Base-by-base conservation (phyloP, 2,329 filamentous ascomycete genomes). In the Diaporthe ilicicola region DNA sequence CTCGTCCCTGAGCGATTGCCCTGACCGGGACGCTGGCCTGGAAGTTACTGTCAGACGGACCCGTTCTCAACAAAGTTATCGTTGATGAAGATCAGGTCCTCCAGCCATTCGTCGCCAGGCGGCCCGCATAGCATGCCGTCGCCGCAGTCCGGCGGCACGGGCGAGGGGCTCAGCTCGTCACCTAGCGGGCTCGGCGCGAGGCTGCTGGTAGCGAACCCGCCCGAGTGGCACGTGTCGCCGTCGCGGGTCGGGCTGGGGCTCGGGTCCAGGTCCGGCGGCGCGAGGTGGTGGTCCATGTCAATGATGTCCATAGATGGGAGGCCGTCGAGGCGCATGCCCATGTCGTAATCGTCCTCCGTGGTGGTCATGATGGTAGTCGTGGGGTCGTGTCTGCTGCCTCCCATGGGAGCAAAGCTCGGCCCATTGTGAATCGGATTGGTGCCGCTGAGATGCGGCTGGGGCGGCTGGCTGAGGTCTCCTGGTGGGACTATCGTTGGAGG, bases 61-160 rank as follows among this genome's bases (percentile, higher is more conserved):
- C 65, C 65, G 3, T 67, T 70, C n/a, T 72, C 71, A 37, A 70
- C 69, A 48, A 72, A 72, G 19, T 70, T 72, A 34, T 72, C 70
- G 24, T 72, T 68, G 27, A 72, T 72, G 13, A 70, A 72, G 27
- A 72, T 70, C 27, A 72, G 42, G 39, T 72, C 71, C 54, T 72
- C 71, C 1, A 72, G 37, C 71, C 71, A 72, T 55, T 71, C 71
- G 32, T 72, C 71, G 5, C 69, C 71, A 6, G 67, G 64, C 32
- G 70, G 70, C 44, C 69, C 70, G 37, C 69, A 67, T n/a, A 72
- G 46, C 32, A 42, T 69, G 19, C 65, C 65, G 24, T 72, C 68
- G 4, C 66, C 62, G 44, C 56, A 66, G 53, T 55, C 65, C 19
- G 65, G 54, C 37, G 62, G 62, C 69, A 70, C 62, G 10, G 71